Evolutionary conservation across 2,329 filamentous ascomycete genomes (phyloP).

Genomic region (Macrophomina phaseolina): DNA sequence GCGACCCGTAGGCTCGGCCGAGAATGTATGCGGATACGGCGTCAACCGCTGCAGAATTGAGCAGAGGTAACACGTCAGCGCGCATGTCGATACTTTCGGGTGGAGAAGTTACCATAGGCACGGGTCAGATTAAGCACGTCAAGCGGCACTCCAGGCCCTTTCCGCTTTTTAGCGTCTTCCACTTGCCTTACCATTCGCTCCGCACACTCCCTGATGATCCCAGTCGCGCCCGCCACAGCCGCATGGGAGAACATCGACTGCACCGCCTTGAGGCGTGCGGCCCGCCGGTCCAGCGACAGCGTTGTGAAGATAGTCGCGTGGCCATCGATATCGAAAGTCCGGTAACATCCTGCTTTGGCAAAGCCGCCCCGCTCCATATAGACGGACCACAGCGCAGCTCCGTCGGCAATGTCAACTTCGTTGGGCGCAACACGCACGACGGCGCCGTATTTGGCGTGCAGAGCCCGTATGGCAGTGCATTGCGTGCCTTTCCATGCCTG

Average conservation of each 20-base stretch:
- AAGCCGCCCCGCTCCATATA: slow-evolving; percentile 47
- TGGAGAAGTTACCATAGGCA: not conserved
- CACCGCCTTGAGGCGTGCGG: not conserved
- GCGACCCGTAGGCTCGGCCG: not conserved
- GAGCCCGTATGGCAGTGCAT: not conserved
- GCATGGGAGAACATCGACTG: not conserved
- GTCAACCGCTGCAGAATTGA: not conserved
- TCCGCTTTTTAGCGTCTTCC: not conserved
- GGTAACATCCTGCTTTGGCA: slow-evolving; percentile 27
- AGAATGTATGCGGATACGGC: not conserved
- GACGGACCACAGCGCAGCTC: slow-evolving; percentile 53
- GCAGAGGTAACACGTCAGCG: not conserved
- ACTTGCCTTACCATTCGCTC: not conserved
- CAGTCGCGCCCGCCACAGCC: not conserved
- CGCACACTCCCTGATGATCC: not conserved
- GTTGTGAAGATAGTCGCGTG: slow-evolving; percentile 7
- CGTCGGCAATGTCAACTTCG: slow-evolving; percentile 34
- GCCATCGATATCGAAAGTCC: slow-evolving; percentile 6
- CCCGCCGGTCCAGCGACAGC: not conserved
- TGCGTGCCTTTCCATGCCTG: not conserved
- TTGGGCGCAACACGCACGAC: slow-evolving; percentile 31
- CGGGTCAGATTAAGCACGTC: not conserved
- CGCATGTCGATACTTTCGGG: not conserved
- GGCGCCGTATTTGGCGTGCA: not conserved
- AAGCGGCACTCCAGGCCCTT: not conserved